Base-by-base conservation (phyloP, 2,329 filamentous ascomycete species). In the Penicillium rolfsii region DNA sequence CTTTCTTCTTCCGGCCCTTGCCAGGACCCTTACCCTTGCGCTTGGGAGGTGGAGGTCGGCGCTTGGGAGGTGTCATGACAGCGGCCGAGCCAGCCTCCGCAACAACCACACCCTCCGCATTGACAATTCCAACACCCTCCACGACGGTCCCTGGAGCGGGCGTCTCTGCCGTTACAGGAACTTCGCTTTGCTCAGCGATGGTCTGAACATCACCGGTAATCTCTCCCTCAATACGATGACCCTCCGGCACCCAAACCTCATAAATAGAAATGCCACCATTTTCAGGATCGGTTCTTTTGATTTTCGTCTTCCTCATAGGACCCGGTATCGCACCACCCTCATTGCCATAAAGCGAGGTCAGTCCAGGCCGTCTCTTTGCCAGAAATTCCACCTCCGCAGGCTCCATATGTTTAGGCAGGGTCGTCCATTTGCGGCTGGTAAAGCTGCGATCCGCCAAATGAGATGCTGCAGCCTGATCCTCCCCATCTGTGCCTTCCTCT, bases 11-110 rank as follows among this genome's bases (percentile, higher is more conserved):
- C 64, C 87, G 84, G 16, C 91, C 91, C 64, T 92, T 86, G 7
- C 91, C 91, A 38, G 90, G 87, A 0, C 91, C 90, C 75, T 91
- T 93, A 52, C 85, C 82, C 81, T 94, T 96, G 75, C 91, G 89
- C 75, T 92, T 93, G 0, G 91, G 91, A 0, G 90, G 89, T 30
- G 89, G 89, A 0, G 89, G 89, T 62, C 89, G 87, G 72, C 89
- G 86, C 72, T 82, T 83, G 4, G 81, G 77, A 16, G 83, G 82
- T 24, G 82, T 83, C 67, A 74, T 68, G 9, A 77, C 74, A 48
- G 75, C 68, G 76, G 80, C 69, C 74, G 82, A 67, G 74, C 70
- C 64, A 73, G 79, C 78, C 49, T 81, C 74, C 28, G 81, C 82
- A 63, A 86, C 85, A 22, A 87, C 81, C 22, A 87, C 79, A 40